Evolutionary conservation across 306 rosid species (phyloP), one percentile per base, ranked within the genome.

Genomic region (Sicyos baderoa): DNA sequence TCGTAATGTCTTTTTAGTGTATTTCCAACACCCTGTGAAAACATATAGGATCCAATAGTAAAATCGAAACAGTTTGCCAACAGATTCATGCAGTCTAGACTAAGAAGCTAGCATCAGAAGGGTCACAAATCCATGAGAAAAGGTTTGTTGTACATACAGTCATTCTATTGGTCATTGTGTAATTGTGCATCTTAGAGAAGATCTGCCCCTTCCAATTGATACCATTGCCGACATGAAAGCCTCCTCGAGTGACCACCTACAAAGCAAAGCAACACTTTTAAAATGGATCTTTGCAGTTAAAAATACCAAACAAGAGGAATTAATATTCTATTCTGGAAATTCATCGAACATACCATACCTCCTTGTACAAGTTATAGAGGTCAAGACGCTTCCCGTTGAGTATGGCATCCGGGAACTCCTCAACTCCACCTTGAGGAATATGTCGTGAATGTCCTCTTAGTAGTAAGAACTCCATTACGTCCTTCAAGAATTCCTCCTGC

Each of bases 161-260:
- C 99, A 94, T 94, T 82, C 97, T 86, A 80, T 94, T 94, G 70
- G 99, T 90, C 86, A 89, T 79, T 44, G 99, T 94, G 84, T 86
- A 94, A 79, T 94, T 90, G 74, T 92, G 96, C 97, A 94, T 94
- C 86, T 94, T 94, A 25, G 99, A 94, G 85, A 94, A 94, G 74
- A 94, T 94, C 81, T 94, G 99, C 67, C 99, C 99, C 84, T 94
- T 94, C 99, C 99, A 94, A 83, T 94, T 94, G 88, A 94, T 94
- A 76, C 97, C 99, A 72, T 94, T 94, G 75, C 97, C 99, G 69
- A 94, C 99, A 72, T 94, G 97, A 84, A 94, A 94, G 76, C 99
- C 99, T 70, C 99, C 99, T 80, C 99, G 83, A 3, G 99, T 90
- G 54, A 90, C 99, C 85, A 94, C 99, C 99, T 92, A 76, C 18